Evolutionary conservation across 2,329 filamentous ascomycete species (phyloP).

Genomic region (Nothopassalora personata): DNA sequence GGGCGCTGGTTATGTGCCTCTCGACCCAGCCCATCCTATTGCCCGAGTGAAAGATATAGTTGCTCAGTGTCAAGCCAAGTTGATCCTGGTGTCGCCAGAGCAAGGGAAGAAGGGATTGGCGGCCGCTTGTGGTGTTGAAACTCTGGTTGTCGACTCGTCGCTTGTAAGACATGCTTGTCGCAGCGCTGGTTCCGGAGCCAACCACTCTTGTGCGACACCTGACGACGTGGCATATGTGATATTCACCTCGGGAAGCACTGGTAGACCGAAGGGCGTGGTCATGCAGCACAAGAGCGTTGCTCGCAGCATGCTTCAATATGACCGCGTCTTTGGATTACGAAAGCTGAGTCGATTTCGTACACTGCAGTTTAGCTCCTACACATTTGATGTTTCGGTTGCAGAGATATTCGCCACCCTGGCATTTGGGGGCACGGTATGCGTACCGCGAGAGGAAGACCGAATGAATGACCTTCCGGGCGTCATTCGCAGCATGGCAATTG

Average conservation of each 20-base stretch:
- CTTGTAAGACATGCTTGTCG: too few species aligned
- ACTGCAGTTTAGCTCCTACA: conserved; percentile 22
- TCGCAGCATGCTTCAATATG: conserved; percentile 6
- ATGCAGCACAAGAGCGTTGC: conserved; percentile 9
- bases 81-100: conserved; percentile 7
- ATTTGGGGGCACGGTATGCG: conserved; percentile 14
- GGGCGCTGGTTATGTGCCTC: conserved; percentile 25
- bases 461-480: conserved; percentile 48
- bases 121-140: too few species aligned
- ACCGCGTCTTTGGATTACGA: background rate
- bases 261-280: conserved; percentile 6
- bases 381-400: conserved; percentile 24
- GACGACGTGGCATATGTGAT: background rate
- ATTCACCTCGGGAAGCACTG: background rate
- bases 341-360: conserved; percentile 8
- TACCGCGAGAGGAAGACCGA: conserved; percentile 41
- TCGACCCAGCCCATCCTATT: conserved; percentile 25
- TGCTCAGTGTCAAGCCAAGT: conserved; percentile 20
- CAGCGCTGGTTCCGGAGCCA: too few species aligned
- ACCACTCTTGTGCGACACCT: too few species aligned
- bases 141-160: too few species aligned
- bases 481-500: conserved; percentile 30
- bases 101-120: too few species aligned
- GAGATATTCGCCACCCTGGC: conserved; percentile 18
- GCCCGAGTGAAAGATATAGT: conserved; percentile 26